These are phyloP conservation scores for Serendipita sp. DNA, from an alignment of 768 basidiomycete species.

Conservation along the genomic window DNA sequence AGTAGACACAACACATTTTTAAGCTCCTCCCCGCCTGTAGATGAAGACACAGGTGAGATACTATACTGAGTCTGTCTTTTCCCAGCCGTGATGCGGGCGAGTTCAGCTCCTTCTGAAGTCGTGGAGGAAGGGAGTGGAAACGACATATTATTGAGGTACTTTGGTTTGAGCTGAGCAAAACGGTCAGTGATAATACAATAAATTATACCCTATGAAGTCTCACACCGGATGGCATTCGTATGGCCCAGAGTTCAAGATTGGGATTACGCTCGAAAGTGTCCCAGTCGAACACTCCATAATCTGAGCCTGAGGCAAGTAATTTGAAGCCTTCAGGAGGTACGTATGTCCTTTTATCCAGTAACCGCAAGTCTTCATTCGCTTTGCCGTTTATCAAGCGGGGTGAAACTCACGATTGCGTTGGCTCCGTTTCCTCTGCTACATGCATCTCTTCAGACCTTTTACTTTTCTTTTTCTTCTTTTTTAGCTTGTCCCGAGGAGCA, in stretches of 20 bases:
- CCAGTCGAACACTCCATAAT: slow-evolving; percentile 44
- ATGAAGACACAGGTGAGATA: background rate
- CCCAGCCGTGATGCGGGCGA: background rate
- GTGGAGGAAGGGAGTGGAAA: background rate
- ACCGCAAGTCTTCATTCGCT: background rate
- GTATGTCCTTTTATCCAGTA: slow-evolving; percentile 30
- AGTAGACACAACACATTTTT: slow-evolving; percentile 43
- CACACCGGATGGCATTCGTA: slow-evolving; percentile 53
- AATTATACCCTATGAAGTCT: slow-evolving; percentile 13
- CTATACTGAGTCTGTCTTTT: background rate
- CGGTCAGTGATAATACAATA: background rate
- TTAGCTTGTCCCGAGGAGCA: background rate
- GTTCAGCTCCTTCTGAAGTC: background rate
- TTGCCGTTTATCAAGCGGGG: background rate
- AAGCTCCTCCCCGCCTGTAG: slow-evolving; percentile 45
- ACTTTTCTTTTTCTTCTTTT: background rate
- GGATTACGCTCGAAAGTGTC: slow-evolving; percentile 36
- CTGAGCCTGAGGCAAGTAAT: slow-evolving; percentile 31
- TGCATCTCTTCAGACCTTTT: background rate
- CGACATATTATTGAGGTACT: slow-evolving; percentile 32
- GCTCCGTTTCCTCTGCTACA: background rate
- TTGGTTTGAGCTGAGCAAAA: slow-evolving; percentile 40
- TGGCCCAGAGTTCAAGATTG: slow-evolving; percentile 52
- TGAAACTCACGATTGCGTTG: background rate
- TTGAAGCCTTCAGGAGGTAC: slow-evolving; percentile 38